phyloP scores from a whole-genome alignment of 2,329 filamentous ascomycete species.

The Ophiosphaerella korrae region DNA sequence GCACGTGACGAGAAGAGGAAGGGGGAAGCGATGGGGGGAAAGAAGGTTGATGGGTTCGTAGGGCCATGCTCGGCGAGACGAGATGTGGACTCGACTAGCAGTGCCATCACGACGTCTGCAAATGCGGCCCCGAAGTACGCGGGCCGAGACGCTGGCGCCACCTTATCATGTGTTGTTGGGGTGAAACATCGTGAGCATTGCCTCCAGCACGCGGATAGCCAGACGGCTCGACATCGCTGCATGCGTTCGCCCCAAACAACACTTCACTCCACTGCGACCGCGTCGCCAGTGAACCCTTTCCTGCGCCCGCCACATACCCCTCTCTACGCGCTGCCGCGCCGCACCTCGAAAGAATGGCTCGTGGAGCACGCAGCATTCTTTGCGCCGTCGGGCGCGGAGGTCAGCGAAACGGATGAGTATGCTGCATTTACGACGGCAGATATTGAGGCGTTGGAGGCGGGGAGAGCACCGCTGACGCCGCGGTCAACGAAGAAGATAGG shows the following conservation, averaged over 20 bases:
- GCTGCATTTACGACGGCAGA: neutral
- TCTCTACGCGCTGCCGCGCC: neutral
- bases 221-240: neutral
- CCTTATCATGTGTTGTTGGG: neutral
- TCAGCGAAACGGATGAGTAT: neutral
- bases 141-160: no score
- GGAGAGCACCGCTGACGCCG: conserved; percentile 3
- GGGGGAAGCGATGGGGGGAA: neutral
- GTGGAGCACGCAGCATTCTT: conserved; percentile 14
- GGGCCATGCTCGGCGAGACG: neutral
- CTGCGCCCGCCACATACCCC: conserved; percentile 1
- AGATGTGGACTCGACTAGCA: neutral
- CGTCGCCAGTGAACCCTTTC: conserved; percentile 6
- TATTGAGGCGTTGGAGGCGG: conserved; percentile 6
- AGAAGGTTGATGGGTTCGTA: conserved; percentile 19
- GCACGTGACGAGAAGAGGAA: neutral
- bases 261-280: neutral
- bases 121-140: neutral
- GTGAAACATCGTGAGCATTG: neutral
- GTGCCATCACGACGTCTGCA: neutral
- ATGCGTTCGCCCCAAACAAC: neutral
- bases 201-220: neutral
- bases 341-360: conserved; percentile 14
- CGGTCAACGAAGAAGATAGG: neutral
- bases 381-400: neutral